Evolutionary conservation across 768 basidiomycete species (phyloP).

Genomic region (Boletellus ananas): DNA sequence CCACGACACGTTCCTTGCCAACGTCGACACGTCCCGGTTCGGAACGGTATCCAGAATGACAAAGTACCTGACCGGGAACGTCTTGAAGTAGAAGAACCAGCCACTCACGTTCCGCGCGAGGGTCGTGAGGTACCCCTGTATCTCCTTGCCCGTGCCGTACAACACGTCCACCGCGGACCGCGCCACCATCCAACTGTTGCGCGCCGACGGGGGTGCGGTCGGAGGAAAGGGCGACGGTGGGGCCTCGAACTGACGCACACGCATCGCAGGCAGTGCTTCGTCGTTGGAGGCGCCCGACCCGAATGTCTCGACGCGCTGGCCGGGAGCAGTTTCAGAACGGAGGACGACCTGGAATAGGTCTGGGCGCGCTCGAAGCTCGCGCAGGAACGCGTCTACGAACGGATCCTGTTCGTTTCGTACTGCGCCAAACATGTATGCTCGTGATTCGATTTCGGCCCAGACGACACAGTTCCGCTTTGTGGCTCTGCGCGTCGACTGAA

Average conservation of each 20-base stretch:
- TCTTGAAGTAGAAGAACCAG: constrained; percentile 31
- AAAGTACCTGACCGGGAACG: constrained; percentile 31
- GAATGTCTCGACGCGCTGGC: constrained; percentile 20
- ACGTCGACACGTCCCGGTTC: constrained; percentile 3
- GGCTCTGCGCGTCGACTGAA: constrained; percentile 7
- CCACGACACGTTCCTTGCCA: constrained; percentile 26
- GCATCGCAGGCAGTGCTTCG: constrained; percentile 11
- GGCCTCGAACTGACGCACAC: constrained; percentile 19
- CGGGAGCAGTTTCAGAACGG: constrained; percentile 27
- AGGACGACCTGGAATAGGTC: constrained; percentile 32
- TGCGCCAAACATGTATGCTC: constrained; percentile 32
- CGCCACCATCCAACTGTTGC: constrained; percentile 8
- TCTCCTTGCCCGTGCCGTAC: constrained; percentile 9
- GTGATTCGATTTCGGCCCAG: constrained; percentile 23
- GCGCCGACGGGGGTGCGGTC: not conserved
- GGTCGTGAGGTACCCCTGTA: constrained; percentile 8
- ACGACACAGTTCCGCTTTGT: constrained; percentile 12
- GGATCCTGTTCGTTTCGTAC: constrained; percentile 25
- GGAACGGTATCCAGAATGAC: constrained; percentile 25
- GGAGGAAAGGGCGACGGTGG: constrained; percentile 4
- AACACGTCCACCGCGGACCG: constrained; percentile 20
- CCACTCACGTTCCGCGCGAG: not conserved
- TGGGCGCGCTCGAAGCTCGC: constrained; percentile 28
- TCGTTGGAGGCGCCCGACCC: constrained; percentile 15
- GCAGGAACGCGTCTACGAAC: constrained; percentile 26